Evolutionary conservation across 257 asterid species (phyloP).

Genomic region (Euphrasia confusa): DNA sequence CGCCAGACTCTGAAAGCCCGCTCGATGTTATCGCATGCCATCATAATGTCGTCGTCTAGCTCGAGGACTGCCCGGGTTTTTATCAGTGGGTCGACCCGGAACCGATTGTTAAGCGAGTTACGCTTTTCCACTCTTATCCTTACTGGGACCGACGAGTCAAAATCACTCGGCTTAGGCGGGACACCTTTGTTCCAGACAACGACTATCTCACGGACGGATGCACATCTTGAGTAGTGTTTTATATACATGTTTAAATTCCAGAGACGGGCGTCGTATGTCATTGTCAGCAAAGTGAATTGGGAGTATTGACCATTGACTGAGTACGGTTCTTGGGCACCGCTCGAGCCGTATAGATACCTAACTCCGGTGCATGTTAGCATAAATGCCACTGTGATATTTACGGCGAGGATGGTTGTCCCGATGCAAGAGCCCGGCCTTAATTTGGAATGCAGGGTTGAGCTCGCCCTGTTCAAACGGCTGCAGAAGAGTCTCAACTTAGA

Average conservation of each 20-base stretch:
- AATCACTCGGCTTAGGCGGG: constrained; percentile 55
- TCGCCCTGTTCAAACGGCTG: constrained; percentile 64
- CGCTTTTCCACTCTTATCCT: constrained; percentile 67
- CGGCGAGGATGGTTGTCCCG: constrained; percentile 42
- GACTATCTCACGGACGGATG: constrained; percentile 91
- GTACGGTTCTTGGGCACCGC: constrained; percentile 85
- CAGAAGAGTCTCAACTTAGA: constrained; percentile 61
- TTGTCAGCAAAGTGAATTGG: constrained; percentile 77
- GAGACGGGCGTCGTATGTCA: constrained; percentile 91
- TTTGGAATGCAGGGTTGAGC: constrained; percentile 51
- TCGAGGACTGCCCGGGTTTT: constrained; percentile 80
- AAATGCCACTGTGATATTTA: constrained; percentile 30
- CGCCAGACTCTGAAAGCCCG: constrained; percentile 92
- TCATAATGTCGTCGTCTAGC: constrained; percentile 95
- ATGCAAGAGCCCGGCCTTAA: constrained; percentile 52
- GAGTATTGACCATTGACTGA: constrained; percentile 60
- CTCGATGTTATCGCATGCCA: constrained; percentile 84
- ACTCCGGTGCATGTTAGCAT: constrained; percentile 55
- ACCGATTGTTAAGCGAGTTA: constrained; percentile 86
- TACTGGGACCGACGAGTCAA: constrained; percentile 81
- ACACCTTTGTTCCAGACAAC: constrained; percentile 92
- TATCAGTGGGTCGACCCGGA: constrained; percentile 60
- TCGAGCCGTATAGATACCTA: constrained; percentile 61
- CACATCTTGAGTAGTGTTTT: constrained; percentile 84
- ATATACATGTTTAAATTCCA: constrained; percentile 89